Percentiles rank a stretch among this genome's conserved stretches.
These are phyloP conservation scores for Drechslerella coelobrocha DNA, from an alignment of 2,329 filamentous ascomycete genomes.

Conservation along the genomic window DNA sequence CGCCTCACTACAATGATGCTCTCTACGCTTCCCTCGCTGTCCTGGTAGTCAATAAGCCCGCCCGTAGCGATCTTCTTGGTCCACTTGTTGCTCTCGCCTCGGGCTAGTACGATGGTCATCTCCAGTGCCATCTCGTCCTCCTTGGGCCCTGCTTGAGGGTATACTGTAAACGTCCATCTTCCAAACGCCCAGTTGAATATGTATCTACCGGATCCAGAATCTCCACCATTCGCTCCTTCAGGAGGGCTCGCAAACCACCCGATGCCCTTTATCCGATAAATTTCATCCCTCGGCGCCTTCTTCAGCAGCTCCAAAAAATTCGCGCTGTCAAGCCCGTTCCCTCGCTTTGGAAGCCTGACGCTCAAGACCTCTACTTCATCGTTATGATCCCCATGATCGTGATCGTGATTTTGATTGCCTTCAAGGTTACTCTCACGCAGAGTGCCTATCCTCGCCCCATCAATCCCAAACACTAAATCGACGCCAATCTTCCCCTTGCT, in stretches of 20 bases:
- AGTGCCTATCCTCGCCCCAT: slow-evolving; percentile 71
- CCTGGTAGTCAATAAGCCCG: slow-evolving; percentile 33
- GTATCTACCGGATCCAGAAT: slow-evolving; percentile 65
- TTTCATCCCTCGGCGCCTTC: slow-evolving; percentile 84
- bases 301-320: slow-evolving; percentile 72
- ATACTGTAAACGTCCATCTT: slow-evolving; percentile 84
- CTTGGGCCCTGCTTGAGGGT: slow-evolving; percentile 61
- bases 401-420: slow-evolving; percentile 57
- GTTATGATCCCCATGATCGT: slow-evolving; percentile 53
- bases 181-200: slow-evolving; percentile 99
- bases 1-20: slow-evolving; percentile 23
- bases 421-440: slow-evolving; percentile 60
- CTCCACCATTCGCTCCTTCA: slow-evolving; percentile 52
- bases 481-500: slow-evolving; percentile 78
- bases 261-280: slow-evolving; percentile 89
- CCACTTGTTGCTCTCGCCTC: slow-evolving; percentile 78
- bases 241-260: slow-evolving; percentile 61
- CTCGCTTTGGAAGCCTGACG: slow-evolving; percentile 52
- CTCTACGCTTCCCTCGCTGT: slow-evolving; percentile 1
- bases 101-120: slow-evolving; percentile 73
- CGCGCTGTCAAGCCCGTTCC: slow-evolving; percentile 60
- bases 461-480: slow-evolving; percentile 83
- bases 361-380: slow-evolving; percentile 54
- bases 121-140: slow-evolving; percentile 69
- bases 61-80: slow-evolving; percentile 65